Percentiles rank a stretch among this genome's conserved stretches.
These are phyloP conservation scores for Aspergillus brasiliensis DNA, from an alignment of 2,329 filamentous ascomycete species.

Conservation along the genomic window DNA sequence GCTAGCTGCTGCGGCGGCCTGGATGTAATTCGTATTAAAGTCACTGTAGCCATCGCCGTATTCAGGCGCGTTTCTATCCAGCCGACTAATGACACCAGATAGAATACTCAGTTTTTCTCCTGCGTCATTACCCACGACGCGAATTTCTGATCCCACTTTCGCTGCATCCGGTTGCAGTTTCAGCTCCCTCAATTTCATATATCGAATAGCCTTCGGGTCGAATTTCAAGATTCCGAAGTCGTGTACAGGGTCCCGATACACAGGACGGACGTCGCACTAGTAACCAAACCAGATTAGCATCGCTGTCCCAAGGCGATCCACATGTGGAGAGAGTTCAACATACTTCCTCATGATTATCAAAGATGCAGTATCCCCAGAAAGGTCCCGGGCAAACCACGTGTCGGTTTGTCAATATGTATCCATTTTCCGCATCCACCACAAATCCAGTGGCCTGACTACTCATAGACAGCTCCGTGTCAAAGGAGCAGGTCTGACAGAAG, in stretches of 20 bases:
- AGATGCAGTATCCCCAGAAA: conserved; percentile 97
- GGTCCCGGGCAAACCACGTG: conserved; percentile 95
- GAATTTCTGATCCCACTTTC: conserved; percentile 85
- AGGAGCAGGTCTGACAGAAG: conserved; percentile 96
- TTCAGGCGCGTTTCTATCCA: conserved; percentile 95
- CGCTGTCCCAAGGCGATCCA: not conserved
- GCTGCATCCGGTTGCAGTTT: conserved; percentile 83
- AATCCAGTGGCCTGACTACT: conserved; percentile 97
- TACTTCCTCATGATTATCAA: conserved; percentile 92
- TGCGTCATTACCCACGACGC: conserved; percentile 97
- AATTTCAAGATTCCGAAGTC: conserved; percentile 98
- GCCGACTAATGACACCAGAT: conserved; percentile 92
- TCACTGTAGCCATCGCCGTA: conserved; percentile 98
- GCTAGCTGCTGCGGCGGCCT: conserved; percentile 94
- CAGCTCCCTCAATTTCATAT: conserved; percentile 86
- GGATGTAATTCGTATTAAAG: conserved; percentile 96
- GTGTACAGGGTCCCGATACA: conserved; percentile 97
- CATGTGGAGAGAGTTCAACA: conserved; percentile 16
- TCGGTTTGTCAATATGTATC: conserved; percentile 84
- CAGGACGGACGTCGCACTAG: conserved; percentile 90
- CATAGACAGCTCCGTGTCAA: conserved; percentile 93
- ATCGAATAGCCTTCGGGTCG: conserved; percentile 93
- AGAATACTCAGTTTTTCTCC: conserved; percentile 98
- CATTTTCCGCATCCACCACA: conserved; percentile 90
- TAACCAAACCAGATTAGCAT: not conserved